These are phyloP conservation scores for Onygenales sp. DNA, from an alignment of 2,329 filamentous ascomycete species.

Conservation along the genomic window DNA sequence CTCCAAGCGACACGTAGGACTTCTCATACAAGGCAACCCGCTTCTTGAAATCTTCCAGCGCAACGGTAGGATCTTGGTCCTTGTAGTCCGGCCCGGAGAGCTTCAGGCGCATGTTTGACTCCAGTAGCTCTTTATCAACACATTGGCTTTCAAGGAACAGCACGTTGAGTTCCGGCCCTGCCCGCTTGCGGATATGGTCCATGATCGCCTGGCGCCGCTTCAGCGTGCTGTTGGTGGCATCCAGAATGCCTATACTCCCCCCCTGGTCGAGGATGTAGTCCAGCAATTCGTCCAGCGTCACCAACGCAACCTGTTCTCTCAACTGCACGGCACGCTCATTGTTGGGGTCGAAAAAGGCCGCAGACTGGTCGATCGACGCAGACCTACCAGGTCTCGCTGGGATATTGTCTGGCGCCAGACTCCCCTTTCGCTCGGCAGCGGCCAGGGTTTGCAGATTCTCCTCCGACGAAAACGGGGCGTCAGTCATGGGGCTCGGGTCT, in stretches of 20 bases:
- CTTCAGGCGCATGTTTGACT: constrained; percentile 96
- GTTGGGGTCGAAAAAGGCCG: constrained; percentile 84
- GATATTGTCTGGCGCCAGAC: constrained; percentile 6
- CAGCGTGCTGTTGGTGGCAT: constrained; percentile 94
- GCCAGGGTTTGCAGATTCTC: background rate
- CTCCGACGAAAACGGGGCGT: background rate
- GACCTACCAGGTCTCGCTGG: constrained; percentile 16
- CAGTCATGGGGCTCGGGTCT: constrained; percentile 9
- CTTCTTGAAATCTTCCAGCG: constrained; percentile 83
- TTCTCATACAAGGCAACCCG: constrained; percentile 90
- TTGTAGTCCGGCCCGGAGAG: constrained; percentile 93
- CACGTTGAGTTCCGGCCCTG: constrained; percentile 77
- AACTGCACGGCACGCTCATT: constrained; percentile 75
- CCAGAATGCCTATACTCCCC: constrained; percentile 87
- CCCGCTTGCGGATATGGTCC: constrained; percentile 68
- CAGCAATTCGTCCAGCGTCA: constrained; percentile 83
- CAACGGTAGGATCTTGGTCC: constrained; percentile 78
- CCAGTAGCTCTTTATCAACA: constrained; percentile 70
- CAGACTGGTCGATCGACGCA: constrained; percentile 71
- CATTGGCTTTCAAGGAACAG: constrained; percentile 95
- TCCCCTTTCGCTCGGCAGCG: background rate
- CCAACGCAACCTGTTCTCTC: constrained; percentile 83
- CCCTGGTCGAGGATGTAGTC: constrained; percentile 76
- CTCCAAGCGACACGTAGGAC: constrained; percentile 80
- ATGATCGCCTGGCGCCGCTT: constrained; percentile 75